These are phyloP conservation scores for Tetraselmis chui DNA, from an alignment of 139 green algal genomes.

Conservation along the genomic window DNA sequence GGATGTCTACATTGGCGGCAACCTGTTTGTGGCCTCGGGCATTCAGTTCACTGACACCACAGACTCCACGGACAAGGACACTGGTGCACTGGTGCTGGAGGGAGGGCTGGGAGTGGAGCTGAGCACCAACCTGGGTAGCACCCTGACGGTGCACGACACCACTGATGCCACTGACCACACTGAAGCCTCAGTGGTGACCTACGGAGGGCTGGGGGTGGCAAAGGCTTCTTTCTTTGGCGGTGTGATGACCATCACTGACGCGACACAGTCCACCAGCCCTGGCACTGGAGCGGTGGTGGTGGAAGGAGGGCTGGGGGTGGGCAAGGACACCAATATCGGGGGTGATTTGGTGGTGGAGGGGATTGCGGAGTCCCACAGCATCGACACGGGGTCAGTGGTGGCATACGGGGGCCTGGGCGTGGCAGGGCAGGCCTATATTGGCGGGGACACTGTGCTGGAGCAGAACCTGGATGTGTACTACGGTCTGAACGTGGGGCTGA, in stretches of 20 bases:
- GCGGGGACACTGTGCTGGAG: neutral
- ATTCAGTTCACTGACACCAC: neutral
- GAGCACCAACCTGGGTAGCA: neutral
- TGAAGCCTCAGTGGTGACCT: neutral
- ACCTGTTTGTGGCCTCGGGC: neutral
- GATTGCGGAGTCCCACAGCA: neutral
- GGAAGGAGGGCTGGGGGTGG: neutral
- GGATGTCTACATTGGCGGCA: neutral
- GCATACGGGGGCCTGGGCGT: neutral
- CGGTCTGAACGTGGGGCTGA: neutral
- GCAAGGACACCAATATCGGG: neutral
- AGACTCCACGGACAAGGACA: neutral
- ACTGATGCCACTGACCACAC: neutral
- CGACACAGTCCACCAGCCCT: neutral
- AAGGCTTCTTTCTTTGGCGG: neutral
- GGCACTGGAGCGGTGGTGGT: neutral
- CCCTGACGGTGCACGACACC: neutral
- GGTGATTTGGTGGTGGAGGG: neutral
- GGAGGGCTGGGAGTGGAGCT: neutral
- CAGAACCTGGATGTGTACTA: neutral
- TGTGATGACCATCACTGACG: neutral
- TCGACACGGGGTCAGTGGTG: neutral
- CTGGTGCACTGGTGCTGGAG: neutral
- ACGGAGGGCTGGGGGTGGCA: neutral
- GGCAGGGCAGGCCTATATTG: neutral